Base-by-base conservation (phyloP, 208 protist species). In the Leishmania major region DNA sequence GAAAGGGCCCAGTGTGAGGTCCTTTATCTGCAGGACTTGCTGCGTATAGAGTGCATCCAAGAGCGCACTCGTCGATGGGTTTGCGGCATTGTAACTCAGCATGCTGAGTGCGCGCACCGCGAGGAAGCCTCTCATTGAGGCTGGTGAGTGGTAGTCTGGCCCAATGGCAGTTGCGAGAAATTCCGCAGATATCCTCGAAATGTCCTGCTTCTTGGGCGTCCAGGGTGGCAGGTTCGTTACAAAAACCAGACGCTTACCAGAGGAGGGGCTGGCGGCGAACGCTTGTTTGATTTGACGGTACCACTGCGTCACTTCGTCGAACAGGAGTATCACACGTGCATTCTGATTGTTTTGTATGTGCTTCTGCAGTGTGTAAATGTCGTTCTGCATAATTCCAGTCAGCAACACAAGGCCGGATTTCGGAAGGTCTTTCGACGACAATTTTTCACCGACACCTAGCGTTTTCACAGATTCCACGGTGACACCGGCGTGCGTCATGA, bases 211-310 rank as follows among this genome's bases (percentile, higher is more conserved):
- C 37, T 66, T 78, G 6, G 2, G 25, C 19, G 45, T 51, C 81
- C 81, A 84, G 55, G 62, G 81, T 13, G 81, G 75, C 55, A 84
- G 69, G 49, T 84, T 84, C 15, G 81, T 84, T 17, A 71, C 69
- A 37, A 84, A 84, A 8, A 76, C n/a, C 28, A 84, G 19, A 2
- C 75, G 80, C 7, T 62, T 15, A 15, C 59, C 28, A 13, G 40
- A 40, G 7, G 35, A 43, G 17, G 55, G 10, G 31, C 8, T 40
- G 5, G 25, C 0, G 22, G 7, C 15, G 31, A 77, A 72, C 19
- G 0, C 13, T 13, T 5, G 3, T 43, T n/a, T 4, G 11, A 84
- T 49, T 60, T 10, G 15, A 47, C 1, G 25, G 35, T 84, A 84
- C 13, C 35, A 73, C 8, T 62, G n/a, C 22, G 76, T 80, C 66